Evolutionary conservation across 2,329 filamentous ascomycete genomes (phyloP), one percentile per base, ranked within the genome.

Genomic region (Aspergillus spinulosporus): DNA sequence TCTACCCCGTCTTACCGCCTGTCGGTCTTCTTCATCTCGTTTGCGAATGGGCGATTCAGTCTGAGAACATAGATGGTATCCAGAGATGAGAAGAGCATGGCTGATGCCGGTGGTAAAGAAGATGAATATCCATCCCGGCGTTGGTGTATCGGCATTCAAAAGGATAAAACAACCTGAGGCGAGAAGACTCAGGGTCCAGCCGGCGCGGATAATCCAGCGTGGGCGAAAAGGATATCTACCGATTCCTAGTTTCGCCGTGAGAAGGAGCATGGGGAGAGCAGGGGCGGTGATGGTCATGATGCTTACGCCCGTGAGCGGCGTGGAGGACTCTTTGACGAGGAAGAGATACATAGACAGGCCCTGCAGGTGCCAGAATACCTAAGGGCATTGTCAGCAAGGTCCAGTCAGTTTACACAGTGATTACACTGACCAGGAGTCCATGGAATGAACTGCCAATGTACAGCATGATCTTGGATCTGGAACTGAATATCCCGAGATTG

Each of bases 331-430:
- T 52, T 72, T 68, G 29, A 74, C 68, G 4, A 72, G 66, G 56
- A 73, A 69, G 44, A 74, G 70, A 57, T 76, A 79, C 47, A 80
- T 65, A 0, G 74, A 67, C 46, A 75, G 63, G 56, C 77, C 78
- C 60, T 79, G 78, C 3, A 80, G 58, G 26, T 72, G 71, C 5
- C 68, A 68, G 46, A 75, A 75, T 14, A 79, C 61, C 76, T 79
- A 51, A 0, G 7, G 32, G 11, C 48, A 34, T 11, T 21, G 14
- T 52, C 43, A 36, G 45, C 28, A 49, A 32, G 6, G 12, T 26
- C 8, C 4, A 14, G n/a, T 2, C 5, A 29, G 7, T n/a, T 9
- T n/a, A 5, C 4, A 31, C 37, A 1, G 40, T 11, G 14, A 45
- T 6, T 3, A 40, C 5, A 69, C 74, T 64, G 56, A 79, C 76